Evolutionary conservation across 805 yeast genomes (phyloP).

Genomic region (Naumovozyma castellii): DNA sequence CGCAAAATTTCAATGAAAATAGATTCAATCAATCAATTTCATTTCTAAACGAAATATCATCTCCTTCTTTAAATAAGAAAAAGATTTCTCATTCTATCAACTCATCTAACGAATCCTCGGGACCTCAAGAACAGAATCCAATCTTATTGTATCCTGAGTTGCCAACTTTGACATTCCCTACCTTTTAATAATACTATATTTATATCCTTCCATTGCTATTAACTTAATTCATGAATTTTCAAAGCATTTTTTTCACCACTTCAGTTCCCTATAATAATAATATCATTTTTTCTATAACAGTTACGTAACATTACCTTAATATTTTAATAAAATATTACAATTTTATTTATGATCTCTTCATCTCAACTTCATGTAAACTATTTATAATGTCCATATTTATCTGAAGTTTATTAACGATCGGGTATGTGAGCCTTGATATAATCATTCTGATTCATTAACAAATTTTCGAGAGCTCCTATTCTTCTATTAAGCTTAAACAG

Average conservation of each 20-base stretch:
- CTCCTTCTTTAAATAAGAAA: not conserved
- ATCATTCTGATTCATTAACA: not conserved
- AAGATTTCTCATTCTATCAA: too few relatives aligned
- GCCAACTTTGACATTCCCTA: slow-evolving; percentile 18
- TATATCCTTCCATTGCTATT: too few relatives aligned
- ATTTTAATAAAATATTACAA: too few relatives aligned
- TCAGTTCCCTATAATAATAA: not conserved
- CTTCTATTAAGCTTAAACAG: not conserved
- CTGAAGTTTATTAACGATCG: too few relatives aligned
- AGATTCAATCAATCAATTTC: slow-evolving; percentile 21
- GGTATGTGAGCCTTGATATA: too few relatives aligned
- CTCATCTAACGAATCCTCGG: not conserved
- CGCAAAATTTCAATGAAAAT: slow-evolving; percentile 21
- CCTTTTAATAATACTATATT: slow-evolving; percentile 10
- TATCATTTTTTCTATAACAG: too few relatives aligned
- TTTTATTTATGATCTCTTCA: too few relatives aligned
- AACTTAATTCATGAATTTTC: too few relatives aligned
- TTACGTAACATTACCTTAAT: too few relatives aligned
- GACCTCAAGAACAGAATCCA: not conserved
- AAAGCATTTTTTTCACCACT: not conserved
- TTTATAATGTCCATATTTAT: too few relatives aligned
- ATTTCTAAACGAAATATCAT: slow-evolving; percentile 6
- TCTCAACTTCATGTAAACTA: too few relatives aligned
- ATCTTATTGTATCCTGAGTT: slow-evolving; percentile 20
- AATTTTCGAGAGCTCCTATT: not conserved